Percentiles rank a stretch among this genome's conserved stretches.
phyloP scores from a whole-genome alignment of 2,329 filamentous ascomycete species.

The Fusarium papillatum region DNA sequence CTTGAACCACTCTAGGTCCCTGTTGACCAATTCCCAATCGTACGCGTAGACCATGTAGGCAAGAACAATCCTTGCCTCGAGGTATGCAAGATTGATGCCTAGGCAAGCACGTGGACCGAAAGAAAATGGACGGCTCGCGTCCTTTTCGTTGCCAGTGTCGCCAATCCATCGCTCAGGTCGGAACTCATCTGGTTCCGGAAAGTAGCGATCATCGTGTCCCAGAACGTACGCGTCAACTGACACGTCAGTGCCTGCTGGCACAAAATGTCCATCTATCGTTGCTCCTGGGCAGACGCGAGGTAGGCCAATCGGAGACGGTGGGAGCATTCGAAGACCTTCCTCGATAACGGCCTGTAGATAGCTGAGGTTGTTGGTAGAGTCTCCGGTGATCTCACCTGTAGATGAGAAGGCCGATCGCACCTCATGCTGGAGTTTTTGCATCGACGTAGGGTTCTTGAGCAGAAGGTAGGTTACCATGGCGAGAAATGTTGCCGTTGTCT shows the following conservation, averaged over 20 bases:
- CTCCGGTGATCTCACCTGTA: constrained; percentile 12
- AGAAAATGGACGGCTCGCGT: constrained; percentile 10
- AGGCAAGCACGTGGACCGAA: constrained; percentile 4
- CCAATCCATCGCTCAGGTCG: constrained; percentile 13
- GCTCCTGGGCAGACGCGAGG: constrained; percentile 17
- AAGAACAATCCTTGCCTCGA: neutral
- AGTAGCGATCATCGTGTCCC: constrained; percentile 8
- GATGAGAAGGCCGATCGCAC: constrained; percentile 10
- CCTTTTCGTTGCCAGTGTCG: neutral
- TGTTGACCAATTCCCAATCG: constrained; percentile 16
- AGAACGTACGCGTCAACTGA: constrained; percentile 10
- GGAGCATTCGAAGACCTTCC: constrained; percentile 27
- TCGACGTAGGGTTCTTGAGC: constrained; percentile 1
- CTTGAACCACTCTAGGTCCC: constrained; percentile 1
- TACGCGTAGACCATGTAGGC: constrained; percentile 4
- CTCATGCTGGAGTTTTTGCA: constrained; percentile 15
- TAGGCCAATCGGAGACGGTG: constrained; percentile 9
- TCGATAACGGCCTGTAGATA: constrained; percentile 26
- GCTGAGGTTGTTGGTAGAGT: constrained; percentile 7
- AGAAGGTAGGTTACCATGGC: neutral
- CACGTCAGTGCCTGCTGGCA: constrained; percentile 23
- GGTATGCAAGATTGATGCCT: constrained; percentile 6
- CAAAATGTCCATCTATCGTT: constrained; percentile 15
- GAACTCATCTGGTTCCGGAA: constrained; percentile 10
- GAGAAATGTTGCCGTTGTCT: constrained; percentile 20